These are phyloP conservation scores for Lactarius indigo DNA, from an alignment of 768 basidiomycete genomes.

Conservation along the genomic window DNA sequence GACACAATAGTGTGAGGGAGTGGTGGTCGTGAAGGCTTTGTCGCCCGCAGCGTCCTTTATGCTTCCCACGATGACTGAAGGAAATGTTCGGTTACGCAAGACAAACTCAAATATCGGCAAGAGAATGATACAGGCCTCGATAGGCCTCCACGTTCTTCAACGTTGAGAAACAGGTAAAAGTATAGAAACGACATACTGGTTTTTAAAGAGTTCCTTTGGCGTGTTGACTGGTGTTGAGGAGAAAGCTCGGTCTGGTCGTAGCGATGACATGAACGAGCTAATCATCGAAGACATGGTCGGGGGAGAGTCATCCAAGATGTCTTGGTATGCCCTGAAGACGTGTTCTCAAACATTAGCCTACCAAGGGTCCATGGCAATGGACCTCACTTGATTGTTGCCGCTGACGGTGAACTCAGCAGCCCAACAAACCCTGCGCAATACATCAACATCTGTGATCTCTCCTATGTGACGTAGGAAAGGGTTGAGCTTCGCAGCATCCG, in stretches of 20 bases:
- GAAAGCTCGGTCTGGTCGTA: slow-evolving; percentile 54
- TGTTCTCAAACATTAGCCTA: not conserved
- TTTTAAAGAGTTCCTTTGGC: slow-evolving; percentile 52
- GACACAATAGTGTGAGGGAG: slow-evolving; percentile 49
- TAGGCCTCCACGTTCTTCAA: slow-evolving; percentile 43
- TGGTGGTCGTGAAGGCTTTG: slow-evolving; percentile 33
- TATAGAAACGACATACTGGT: slow-evolving; percentile 40
- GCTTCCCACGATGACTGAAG: slow-evolving; percentile 43
- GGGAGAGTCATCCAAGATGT: slow-evolving; percentile 49
- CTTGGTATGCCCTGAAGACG: slow-evolving; percentile 50
- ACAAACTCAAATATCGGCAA: slow-evolving; percentile 63
- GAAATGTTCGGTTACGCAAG: slow-evolving; percentile 47
- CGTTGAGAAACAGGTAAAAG: not conserved
- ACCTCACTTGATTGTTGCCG: slow-evolving; percentile 48
- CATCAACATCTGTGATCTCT: slow-evolving; percentile 43
- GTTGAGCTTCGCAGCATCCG: slow-evolving; percentile 66
- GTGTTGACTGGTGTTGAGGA: slow-evolving; percentile 44
- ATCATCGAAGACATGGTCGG: slow-evolving; percentile 50
- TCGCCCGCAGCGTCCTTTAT: slow-evolving; percentile 31
- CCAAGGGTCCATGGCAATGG: not conserved
- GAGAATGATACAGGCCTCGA: slow-evolving; percentile 55
- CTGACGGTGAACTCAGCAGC: slow-evolving; percentile 51
- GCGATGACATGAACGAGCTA: slow-evolving; percentile 47
- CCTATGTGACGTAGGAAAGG: slow-evolving; percentile 55
- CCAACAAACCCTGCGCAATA: slow-evolving; percentile 59